Base-by-base conservation (phyloP, 2,329 filamentous ascomycete species). In the Dissoconium aciculare region DNA sequence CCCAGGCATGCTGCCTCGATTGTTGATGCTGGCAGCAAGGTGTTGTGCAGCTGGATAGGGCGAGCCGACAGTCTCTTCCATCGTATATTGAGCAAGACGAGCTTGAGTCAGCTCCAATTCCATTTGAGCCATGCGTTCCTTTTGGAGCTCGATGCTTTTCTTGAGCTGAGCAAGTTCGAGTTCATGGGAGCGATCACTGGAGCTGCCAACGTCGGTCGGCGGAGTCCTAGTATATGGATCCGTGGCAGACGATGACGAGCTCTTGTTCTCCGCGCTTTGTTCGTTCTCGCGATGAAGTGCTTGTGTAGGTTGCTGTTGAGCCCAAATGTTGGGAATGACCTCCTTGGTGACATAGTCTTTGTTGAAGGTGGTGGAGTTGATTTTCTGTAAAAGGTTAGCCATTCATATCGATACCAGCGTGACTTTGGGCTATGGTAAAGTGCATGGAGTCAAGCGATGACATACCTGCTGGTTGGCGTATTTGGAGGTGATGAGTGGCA, bases 31-130 rank as follows among this genome's bases (percentile, higher is more conserved):
- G 28, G 45, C 43, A 14, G 44, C 46, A 12, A 50, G 41, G 23
- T 44, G 41, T 30, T 47, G 46, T 28, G 45, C 44, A 26, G 38
- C 33, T 12, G 45, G 47, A 27, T 50, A 51, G 5, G 49, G 49
- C 11, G 46, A 49, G 26, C 46, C 46, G 28, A 49, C 46, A 23
- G 47, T 45, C 34, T 70, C 67, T 28, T 72, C 68, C 32, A 68
- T 57, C 8, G 71, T 76, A 31, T 69, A 60, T 44, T 70, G 72
- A 17, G 62, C 60, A 33, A 71, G 66, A 16, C 72, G 71, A 14
- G 64, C 72, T 40, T 78, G 71, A 23, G 71, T 65, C 37, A 82
- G 64, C 56, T 83, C 75, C 32, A 79, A 67, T 35, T 79, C 76
- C 49, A 84, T 72, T 34, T 70, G 74, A 27, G 66, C 69, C 46